Percentiles rank a stretch among this genome's conserved stretches.
Evolutionary conservation across 2,329 filamentous ascomycete species (phyloP).

Genomic region (Ophiocordyceps camponoti-leonardi): DNA sequence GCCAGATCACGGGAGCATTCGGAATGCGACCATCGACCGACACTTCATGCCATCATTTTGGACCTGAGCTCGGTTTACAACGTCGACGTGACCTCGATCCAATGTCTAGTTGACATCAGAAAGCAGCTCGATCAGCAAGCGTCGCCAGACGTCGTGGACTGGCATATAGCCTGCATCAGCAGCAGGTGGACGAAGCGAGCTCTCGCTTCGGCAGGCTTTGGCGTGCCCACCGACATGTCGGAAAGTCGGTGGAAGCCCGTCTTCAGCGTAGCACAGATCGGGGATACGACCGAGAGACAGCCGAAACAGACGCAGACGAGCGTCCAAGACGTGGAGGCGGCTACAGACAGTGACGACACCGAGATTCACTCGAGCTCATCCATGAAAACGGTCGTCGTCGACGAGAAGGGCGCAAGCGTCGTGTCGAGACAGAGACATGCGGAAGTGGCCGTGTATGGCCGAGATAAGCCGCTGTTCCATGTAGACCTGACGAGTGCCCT

Average conservation of each 20-base stretch:
- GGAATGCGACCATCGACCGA: constrained; percentile 22
- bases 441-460: constrained; percentile 58
- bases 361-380: not conserved
- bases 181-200: constrained; percentile 41
- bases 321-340: constrained; percentile 17
- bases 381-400: constrained; percentile 2
- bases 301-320: constrained; percentile 30
- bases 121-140: constrained; percentile 35
- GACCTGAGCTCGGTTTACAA: constrained; percentile 38
- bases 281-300: constrained; percentile 46
- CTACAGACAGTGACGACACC: not conserved
- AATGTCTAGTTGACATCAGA: constrained; percentile 35
- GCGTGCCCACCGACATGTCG: constrained; percentile 17
- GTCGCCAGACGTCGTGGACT: constrained; percentile 24
- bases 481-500: constrained; percentile 79
- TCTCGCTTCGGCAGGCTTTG: constrained; percentile 35
- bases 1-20: constrained; percentile 20
- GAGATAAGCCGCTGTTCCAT: constrained; percentile 86
- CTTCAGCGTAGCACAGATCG: constrained; percentile 80
- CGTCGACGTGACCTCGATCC: constrained; percentile 36
- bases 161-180: constrained; percentile 33
- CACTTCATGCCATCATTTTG: constrained; percentile 36
- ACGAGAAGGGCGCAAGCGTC: constrained; percentile 20
- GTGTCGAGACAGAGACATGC: constrained; percentile 20
- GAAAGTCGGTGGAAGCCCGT: constrained; percentile 47